phyloP scores from a whole-genome alignment of 169 alveolate genomes.

The Eimeria acervulina region DNA sequence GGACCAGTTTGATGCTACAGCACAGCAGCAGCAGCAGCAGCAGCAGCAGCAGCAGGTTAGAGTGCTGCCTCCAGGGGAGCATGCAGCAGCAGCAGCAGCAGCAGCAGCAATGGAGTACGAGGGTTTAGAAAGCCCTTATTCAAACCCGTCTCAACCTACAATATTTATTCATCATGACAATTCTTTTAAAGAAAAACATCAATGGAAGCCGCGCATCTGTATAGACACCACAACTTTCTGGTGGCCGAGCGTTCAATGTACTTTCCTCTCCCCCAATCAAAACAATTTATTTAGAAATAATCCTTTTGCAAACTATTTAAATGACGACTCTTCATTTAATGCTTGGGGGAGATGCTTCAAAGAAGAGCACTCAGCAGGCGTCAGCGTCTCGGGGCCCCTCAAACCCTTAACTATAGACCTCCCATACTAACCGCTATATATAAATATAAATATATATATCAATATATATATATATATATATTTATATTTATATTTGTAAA shows the following conservation, averaged over 20 bases:
- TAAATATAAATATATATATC: neutral
- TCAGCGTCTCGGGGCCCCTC: constrained; percentile 11
- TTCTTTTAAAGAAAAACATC: neutral
- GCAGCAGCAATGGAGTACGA: neutral
- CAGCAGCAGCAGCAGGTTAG: neutral
- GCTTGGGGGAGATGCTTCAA: neutral
- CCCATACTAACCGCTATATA: neutral
- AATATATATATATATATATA: neutral
- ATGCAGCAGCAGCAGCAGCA: neutral
- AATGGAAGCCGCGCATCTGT: constrained; percentile 5
- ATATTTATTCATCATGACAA: neutral
- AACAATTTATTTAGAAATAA: too few species aligned
- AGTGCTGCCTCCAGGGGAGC: neutral
- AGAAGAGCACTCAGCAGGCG: neutral
- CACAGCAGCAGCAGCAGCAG: neutral
- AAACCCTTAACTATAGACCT: constrained; percentile 13
- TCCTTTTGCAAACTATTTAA: too few species aligned
- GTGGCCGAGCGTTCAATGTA: constrained; percentile 65
- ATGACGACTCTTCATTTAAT: neutral
- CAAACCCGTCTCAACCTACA: neutral
- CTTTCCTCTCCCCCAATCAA: neutral
- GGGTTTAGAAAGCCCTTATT: neutral
- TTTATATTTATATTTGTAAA: too few species aligned
- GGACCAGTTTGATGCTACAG: neutral
- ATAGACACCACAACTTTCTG: constrained; percentile 30